These are phyloP conservation scores for Lignosus rhinocerotis DNA, from an alignment of 1,284 basidiomycete species.

Conservation along the genomic window DNA sequence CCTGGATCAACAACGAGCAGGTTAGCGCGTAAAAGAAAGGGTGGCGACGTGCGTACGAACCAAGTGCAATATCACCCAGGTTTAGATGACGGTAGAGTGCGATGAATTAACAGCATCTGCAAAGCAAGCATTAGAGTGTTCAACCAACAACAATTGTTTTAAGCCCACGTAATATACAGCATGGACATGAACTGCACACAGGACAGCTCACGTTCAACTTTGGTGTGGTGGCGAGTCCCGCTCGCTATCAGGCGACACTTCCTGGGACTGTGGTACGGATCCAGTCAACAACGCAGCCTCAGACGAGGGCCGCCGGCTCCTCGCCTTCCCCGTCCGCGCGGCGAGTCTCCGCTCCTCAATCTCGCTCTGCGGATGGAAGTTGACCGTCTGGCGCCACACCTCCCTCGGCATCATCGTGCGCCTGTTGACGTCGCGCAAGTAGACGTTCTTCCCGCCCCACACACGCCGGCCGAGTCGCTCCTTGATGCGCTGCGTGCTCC, in stretches of 20 bases:
- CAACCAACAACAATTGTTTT: not conserved
- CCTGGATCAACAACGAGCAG: not conserved
- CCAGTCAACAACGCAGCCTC: not conserved
- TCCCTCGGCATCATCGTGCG: slow-evolving; percentile 36
- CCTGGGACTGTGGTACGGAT: not conserved
- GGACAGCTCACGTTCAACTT: not conserved
- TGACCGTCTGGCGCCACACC: slow-evolving; percentile 41
- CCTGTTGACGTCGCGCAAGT: slow-evolving; percentile 36
- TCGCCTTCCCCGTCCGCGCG: not conserved
- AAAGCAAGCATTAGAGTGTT: not conserved
- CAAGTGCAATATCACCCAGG: not conserved
- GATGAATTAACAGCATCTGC: slow-evolving; percentile 4
- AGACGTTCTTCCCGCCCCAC: slow-evolving; percentile 61
- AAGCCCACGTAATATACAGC: slow-evolving; percentile 1
- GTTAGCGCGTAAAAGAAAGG: not conserved
- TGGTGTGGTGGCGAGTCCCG: not conserved
- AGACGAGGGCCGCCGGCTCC: not conserved
- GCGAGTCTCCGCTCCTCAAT: not conserved
- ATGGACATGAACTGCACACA: not conserved
- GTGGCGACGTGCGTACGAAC: not conserved
- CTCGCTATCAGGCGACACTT: not conserved
- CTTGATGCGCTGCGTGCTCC: slow-evolving; percentile 60
- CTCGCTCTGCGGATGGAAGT: slow-evolving; percentile 18
- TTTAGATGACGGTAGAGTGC: not conserved
- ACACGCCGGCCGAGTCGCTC: slow-evolving; percentile 71